Evolutionary conservation across 345 rosid species (phyloP).

Genomic region (Moricandia moricandioides): DNA sequence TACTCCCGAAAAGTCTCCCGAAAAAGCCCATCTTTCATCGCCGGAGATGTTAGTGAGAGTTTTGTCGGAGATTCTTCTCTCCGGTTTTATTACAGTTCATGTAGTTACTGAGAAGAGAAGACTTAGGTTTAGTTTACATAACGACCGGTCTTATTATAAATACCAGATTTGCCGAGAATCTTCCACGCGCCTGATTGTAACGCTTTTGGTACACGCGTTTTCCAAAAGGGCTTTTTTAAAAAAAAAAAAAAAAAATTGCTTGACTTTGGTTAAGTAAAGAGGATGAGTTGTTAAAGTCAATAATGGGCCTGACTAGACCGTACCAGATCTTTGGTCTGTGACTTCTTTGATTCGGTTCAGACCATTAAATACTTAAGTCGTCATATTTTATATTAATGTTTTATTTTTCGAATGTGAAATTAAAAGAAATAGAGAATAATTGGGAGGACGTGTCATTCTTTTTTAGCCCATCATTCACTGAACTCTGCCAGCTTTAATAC

Average conservation of each 20-base stretch:
- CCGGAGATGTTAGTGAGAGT: background rate
- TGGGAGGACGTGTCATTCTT: slow-evolving; percentile 36
- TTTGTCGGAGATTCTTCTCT: background rate
- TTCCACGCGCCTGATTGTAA: slow-evolving; percentile 9
- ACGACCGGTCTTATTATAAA: slow-evolving; percentile 3
- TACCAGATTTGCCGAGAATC: background rate
- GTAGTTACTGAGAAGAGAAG: background rate
- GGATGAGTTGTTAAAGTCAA: slow-evolving; percentile 22
- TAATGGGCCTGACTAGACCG: slow-evolving; percentile 31
- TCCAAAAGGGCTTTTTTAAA: background rate
- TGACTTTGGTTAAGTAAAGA: slow-evolving; percentile 6
- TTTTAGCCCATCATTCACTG: slow-evolving; percentile 23
- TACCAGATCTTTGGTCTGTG: slow-evolving; percentile 25
- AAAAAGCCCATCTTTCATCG: slow-evolving; percentile 68
- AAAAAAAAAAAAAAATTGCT: no score
- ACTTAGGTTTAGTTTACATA: background rate
- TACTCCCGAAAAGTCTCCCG: slow-evolving; percentile 73
- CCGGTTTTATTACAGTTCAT: slow-evolving; percentile 1
- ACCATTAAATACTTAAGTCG: background rate
- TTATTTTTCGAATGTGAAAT: background rate
- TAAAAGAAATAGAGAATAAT: background rate
- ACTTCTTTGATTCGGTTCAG: slow-evolving; percentile 19
- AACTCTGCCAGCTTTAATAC: slow-evolving; percentile 7
- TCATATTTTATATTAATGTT: background rate
- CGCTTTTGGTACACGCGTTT: background rate